phyloP scores from a whole-genome alignment of 495 filamentous ascomycete species.

The Tuber melanosporum region DNA sequence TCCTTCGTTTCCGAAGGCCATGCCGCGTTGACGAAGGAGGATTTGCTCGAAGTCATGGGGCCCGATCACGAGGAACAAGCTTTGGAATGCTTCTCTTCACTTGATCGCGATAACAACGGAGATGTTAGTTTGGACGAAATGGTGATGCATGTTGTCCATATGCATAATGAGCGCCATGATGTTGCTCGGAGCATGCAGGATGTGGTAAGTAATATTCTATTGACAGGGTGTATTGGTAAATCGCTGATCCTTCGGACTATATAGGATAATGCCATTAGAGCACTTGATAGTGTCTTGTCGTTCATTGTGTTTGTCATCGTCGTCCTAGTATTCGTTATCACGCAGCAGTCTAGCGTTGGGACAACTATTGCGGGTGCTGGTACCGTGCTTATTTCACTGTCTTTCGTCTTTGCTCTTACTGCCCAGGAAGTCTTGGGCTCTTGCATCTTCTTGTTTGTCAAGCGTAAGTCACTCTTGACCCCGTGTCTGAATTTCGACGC shows the following conservation, averaged over 20 bases:
- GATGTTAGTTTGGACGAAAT: conserved; percentile 94
- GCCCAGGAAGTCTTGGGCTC: conserved; percentile 90
- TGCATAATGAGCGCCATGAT: conserved; percentile 73
- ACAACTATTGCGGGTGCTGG: conserved; percentile 90
- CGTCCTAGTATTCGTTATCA: conserved; percentile 71
- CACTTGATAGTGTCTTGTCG: conserved; percentile 76
- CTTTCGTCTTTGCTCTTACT: conserved; percentile 87
- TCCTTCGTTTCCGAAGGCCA: conserved; percentile 89
- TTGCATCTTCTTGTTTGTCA: conserved; percentile 97
- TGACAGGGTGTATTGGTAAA: background rate
- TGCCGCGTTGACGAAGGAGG: conserved; percentile 69
- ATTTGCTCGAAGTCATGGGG: conserved; percentile 83
- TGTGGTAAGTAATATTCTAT: conserved; percentile 49
- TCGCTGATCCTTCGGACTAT: background rate
- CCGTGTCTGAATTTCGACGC: background rate
- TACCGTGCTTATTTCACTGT: conserved; percentile 85
- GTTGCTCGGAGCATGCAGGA: conserved; percentile 92
- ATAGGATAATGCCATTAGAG: conserved; percentile 72
- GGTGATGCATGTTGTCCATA: conserved; percentile 76
- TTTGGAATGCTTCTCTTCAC: conserved; percentile 67
- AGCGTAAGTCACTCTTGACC: conserved; percentile 59
- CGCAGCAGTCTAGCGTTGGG: conserved; percentile 48
- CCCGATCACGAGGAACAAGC: conserved; percentile 62
- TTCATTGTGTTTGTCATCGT: conserved; percentile 71
- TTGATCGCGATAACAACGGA: conserved; percentile 86